Conservation (phyloP, 257 asterid genomes). For the Solanum tarapatanum region DNA sequence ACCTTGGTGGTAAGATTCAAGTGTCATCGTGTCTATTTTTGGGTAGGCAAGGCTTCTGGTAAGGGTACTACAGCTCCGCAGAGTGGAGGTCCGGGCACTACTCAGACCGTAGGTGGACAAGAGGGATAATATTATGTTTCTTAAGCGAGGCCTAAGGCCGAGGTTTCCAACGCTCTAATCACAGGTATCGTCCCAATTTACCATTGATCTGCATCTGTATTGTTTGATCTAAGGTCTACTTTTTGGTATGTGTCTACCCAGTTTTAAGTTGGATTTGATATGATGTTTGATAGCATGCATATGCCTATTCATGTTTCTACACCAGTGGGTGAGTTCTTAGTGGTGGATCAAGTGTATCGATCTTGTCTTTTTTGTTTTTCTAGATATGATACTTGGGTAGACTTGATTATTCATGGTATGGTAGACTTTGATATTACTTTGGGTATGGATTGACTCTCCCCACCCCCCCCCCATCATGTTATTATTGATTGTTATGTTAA, state of each 20-base stretch:
- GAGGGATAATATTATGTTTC: no score
- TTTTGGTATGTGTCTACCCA: neutral
- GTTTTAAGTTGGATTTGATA: neutral
- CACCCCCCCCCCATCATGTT: no score
- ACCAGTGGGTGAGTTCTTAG: neutral
- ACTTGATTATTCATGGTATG: neutral
- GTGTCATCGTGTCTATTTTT: neutral
- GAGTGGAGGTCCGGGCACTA: no score
- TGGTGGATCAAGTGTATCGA: neutral
- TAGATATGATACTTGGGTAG: neutral
- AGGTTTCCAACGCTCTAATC: neutral
- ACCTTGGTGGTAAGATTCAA: neutral
- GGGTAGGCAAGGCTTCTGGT: no score
- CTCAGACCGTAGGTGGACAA: no score
- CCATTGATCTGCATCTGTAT: neutral
- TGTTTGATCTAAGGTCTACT: neutral
- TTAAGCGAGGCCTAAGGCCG: neutral
- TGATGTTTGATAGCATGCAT: neutral
- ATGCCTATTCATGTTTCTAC: neutral
- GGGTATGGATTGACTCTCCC: neutral
- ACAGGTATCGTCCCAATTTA: neutral
- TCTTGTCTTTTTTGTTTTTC: neutral
- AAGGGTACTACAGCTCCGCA: no score
- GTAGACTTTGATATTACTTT: neutral
- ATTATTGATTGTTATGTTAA: neutral